A percentile compares a stretch with the other conserved stretches of the same genome.
phyloP scores from a whole-genome alignment of 176 grass and related monocot species.

The Pontederia crassipes region DNA sequence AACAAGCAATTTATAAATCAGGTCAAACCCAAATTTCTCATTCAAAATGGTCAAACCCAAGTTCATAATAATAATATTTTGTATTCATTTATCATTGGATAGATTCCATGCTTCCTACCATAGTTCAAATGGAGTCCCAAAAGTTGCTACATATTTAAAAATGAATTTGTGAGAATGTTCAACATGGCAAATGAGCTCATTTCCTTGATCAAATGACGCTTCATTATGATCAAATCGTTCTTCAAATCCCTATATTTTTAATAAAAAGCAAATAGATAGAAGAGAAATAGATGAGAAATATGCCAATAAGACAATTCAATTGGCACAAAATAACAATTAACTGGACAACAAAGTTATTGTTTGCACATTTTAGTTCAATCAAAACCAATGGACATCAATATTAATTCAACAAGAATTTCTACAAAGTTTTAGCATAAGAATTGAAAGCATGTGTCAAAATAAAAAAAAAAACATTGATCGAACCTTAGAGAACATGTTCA shows the following conservation, averaged over 20 bases:
- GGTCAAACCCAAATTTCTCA: background rate
- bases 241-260: constrained; percentile 71
- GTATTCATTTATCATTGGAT: constrained; percentile 55
- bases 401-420: background rate
- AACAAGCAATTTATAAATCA: background rate
- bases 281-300: background rate
- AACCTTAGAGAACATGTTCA: constrained; percentile 60
- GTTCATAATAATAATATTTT: background rate
- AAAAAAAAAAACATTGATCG: background rate
- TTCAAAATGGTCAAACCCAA: too few species aligned
- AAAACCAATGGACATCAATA: too few species aligned
- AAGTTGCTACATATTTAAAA: constrained; percentile 74
- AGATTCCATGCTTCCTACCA: constrained; percentile 97
- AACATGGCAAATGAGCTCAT: constrained; percentile 80
- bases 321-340: background rate
- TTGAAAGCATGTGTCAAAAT: background rate
- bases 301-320: background rate
- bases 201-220: constrained; percentile 80
- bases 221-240: constrained; percentile 70
- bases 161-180: constrained; percentile 95
- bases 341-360: too few species aligned
- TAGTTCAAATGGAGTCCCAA: constrained; percentile 48
- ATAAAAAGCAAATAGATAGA: constrained; percentile 8
- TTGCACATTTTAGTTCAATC: too few species aligned
- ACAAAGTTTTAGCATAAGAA: background rate